phyloP scores from a whole-genome alignment of 352 stramenopile species.

The Globisporangium yorkense region DNA sequence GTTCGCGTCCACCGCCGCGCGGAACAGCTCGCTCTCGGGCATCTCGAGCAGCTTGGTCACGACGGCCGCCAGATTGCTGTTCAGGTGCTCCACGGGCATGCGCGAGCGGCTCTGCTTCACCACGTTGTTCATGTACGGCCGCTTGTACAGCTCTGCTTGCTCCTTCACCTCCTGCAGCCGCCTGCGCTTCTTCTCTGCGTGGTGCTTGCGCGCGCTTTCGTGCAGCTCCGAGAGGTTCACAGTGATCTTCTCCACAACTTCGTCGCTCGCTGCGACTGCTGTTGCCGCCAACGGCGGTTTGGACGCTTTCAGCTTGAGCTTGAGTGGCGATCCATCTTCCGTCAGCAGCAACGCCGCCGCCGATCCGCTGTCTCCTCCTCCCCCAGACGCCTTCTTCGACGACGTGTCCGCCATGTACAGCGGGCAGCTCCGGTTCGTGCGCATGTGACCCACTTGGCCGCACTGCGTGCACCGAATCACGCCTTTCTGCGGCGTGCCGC shows the following conservation, averaged over 20 bases:
- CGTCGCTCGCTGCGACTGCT: not conserved
- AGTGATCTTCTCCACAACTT: slow-evolving; percentile 47
- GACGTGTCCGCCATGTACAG: slow-evolving; percentile 74
- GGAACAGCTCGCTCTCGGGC: slow-evolving; percentile 77
- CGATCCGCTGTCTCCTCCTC: slow-evolving; percentile 3
- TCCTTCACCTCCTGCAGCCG: slow-evolving; percentile 66
- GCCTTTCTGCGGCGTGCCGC: slow-evolving; percentile 40
- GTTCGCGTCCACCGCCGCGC: slow-evolving; percentile 47
- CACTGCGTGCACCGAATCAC: slow-evolving; percentile 80
- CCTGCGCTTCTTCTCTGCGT: slow-evolving; percentile 79
- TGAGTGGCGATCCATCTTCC: slow-evolving; percentile 24
- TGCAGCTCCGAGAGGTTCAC: slow-evolving; percentile 70
- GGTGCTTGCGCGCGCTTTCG: slow-evolving; percentile 68
- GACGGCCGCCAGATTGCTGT: slow-evolving; percentile 56
- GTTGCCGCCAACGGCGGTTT: slow-evolving; percentile 14
- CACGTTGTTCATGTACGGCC: slow-evolving; percentile 62
- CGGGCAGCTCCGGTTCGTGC: slow-evolving; percentile 76
- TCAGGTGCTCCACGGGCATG: slow-evolving; percentile 73
- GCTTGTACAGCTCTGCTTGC: slow-evolving; percentile 77
- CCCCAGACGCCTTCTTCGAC: slow-evolving; percentile 24
- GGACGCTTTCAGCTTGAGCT: slow-evolving; percentile 47
- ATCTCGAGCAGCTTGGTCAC: slow-evolving; percentile 63
- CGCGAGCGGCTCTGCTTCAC: slow-evolving; percentile 72
- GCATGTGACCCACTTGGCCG: slow-evolving; percentile 75
- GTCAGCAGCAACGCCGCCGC: not conserved